A percentile compares a stretch with the other conserved stretches of the same genome.
These are phyloP conservation scores for Glomus cerebriforme DNA, from an alignment of 192 early-diverging fungal genomes.

Conservation along the genomic window DNA sequence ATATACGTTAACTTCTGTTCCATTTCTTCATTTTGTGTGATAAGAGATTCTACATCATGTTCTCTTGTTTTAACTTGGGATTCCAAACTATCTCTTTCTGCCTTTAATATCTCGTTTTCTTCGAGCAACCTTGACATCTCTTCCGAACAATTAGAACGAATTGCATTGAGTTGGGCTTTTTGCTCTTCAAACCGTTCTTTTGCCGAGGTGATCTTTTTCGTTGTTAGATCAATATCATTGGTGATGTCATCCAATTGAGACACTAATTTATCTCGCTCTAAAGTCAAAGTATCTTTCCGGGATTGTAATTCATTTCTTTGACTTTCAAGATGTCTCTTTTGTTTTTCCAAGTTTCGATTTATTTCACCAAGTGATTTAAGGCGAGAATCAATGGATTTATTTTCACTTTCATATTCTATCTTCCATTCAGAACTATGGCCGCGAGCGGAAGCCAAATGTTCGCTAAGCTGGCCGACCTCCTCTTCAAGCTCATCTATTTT, in stretches of 20 bases:
- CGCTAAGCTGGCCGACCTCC: neutral
- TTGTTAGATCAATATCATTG: neutral
- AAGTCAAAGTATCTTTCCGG: conserved; percentile 7
- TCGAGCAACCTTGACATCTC: neutral
- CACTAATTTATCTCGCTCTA: neutral
- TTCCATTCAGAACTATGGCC: neutral
- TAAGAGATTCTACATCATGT: neutral
- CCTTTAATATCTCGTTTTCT: neutral
- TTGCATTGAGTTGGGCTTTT: neutral
- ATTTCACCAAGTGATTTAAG: neutral
- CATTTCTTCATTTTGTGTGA: neutral
- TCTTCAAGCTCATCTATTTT: neutral
- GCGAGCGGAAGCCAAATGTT: conserved; percentile 10
- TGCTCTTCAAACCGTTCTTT: neutral
- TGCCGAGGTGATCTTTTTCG: neutral
- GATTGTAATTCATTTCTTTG: conserved; percentile 26
- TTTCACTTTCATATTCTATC: conserved; percentile 20
- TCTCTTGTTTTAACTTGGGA: neutral
- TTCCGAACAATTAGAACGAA: neutral
- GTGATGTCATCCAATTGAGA: neutral
- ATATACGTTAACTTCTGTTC: neutral
- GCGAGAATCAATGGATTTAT: neutral
- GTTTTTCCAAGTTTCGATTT: conserved; percentile 22
- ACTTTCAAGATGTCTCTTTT: conserved; percentile 1
- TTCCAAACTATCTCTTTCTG: neutral